Conservation (phyloP, 768 basidiomycete species). For the Scleroderma bovista region DNA sequence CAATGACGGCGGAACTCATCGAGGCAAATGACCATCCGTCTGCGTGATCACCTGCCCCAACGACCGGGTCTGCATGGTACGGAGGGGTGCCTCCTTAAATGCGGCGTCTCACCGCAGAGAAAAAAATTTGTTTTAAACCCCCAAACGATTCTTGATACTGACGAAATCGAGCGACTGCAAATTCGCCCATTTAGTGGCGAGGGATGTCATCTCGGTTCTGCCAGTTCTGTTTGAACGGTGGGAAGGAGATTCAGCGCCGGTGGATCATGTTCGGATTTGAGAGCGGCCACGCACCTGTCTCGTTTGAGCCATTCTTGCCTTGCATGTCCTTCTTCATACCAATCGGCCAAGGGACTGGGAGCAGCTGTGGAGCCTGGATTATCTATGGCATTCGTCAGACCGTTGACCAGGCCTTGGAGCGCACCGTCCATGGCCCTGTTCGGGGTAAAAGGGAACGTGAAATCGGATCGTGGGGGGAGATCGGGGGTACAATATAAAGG, state of each 20-base stretch:
- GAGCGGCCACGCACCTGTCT: slow-evolving; percentile 35
- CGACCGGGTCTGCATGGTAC: too few species aligned
- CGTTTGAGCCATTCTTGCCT: slow-evolving; percentile 55
- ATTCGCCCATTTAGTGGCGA: slow-evolving; percentile 44
- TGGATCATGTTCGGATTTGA: slow-evolving; percentile 8
- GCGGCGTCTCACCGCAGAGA: background rate
- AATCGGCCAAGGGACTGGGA: slow-evolving; percentile 36
- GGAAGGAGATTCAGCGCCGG: slow-evolving; percentile 7
- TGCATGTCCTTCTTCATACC: slow-evolving; percentile 47
- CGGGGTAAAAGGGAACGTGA: slow-evolving; percentile 58
- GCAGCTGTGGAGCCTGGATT: slow-evolving; percentile 22
- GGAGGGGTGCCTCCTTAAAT: too few species aligned
- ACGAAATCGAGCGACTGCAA: slow-evolving; percentile 49
- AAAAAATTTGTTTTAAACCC: slow-evolving; percentile 35
- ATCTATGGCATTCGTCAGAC: slow-evolving; percentile 39
- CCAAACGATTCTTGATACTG: slow-evolving; percentile 47
- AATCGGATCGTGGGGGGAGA: slow-evolving; percentile 41
- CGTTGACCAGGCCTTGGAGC: slow-evolving; percentile 47
- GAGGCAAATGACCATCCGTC: background rate
- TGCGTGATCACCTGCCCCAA: too few species aligned
- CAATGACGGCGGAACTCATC: background rate
- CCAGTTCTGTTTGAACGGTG: slow-evolving; percentile 39
- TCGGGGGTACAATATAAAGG: slow-evolving; percentile 48
- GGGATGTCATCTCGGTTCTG: slow-evolving; percentile 47
- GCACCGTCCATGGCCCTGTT: slow-evolving; percentile 52